Evolutionary conservation across 2,329 filamentous ascomycete genomes (phyloP), one percentile per base, ranked within the genome.

Genomic region (Seiridium unicorne): DNA sequence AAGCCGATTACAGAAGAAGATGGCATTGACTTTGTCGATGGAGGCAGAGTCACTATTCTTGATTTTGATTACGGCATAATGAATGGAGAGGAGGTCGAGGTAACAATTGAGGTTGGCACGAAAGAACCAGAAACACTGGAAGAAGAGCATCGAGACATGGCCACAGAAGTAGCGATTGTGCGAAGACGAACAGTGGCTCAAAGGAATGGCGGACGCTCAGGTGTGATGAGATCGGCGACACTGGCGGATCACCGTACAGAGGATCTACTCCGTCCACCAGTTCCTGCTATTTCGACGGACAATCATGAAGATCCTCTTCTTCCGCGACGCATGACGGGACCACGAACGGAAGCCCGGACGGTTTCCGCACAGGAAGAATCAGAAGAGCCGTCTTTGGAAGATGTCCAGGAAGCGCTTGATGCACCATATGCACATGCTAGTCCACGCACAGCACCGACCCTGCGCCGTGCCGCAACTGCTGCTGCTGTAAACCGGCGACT

Each of bases 111-210:
- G 69, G 86, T 94, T 34, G 91, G 91, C 9, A 86, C 87, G 38
- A 83, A 83, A 32, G 81, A 88, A 53, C 86, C 90, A 0, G 90
- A 92, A 70, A 76, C 86, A 0, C 76, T 95, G 18, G 85, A 89
- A 66, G 91, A 94, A 70, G 89, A 91, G 67, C 83, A 84, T 63
- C 85, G 89, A 31, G 90, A 92, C 66, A 79, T 94, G 60, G 91
- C 89, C 60, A 86, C 88, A 1, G 91, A 93, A 71, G 90, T 95
- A 26, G 91, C 91, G 63, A 86, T 94, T 66, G 89, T 92, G 55
- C 84, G 91, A 65, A 83, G 90, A 63, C 82, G 91, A 64, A 93
- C 91, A 3, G 88, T 90, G 13, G 83, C 89, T 42, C 86, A 88
- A 67, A 83, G 82, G 56, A 79, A 83, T 64, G 81, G 80, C 60